Evolutionary conservation across 2,329 filamentous ascomycete species (phyloP).

Genomic region (Elsinoe necatrix): DNA sequence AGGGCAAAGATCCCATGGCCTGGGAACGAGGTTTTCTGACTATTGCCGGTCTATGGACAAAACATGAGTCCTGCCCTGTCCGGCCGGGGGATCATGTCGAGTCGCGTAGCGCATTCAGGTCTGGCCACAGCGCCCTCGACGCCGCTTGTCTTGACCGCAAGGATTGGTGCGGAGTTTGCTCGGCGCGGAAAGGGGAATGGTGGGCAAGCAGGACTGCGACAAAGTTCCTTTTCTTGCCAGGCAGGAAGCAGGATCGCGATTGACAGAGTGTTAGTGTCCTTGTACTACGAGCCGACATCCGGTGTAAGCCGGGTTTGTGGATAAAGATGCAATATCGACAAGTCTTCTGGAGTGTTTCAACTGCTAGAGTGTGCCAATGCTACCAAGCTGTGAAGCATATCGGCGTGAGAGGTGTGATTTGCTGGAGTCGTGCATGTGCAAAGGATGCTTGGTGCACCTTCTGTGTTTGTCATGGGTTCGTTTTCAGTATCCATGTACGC

Average conservation of each 20-base stretch:
- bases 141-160: neutral
- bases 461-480: slow-evolving; percentile 9
- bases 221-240: neutral
- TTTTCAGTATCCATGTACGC: neutral
- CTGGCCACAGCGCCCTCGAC: slow-evolving; percentile 13
- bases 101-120: slow-evolving; percentile 14
- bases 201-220: neutral
- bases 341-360: neutral
- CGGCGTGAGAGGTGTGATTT: neutral
- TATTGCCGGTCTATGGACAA: slow-evolving; percentile 9
- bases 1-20: neutral
- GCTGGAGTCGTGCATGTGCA: neutral
- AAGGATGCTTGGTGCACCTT: slow-evolving; percentile 7
- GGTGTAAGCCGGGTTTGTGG: slow-evolving; percentile 6
- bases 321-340: neutral
- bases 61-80: slow-evolving; percentile 7
- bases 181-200: neutral
- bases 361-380: neutral
- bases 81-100: slow-evolving; percentile 11
- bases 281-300: neutral
- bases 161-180: slow-evolving; percentile 12
- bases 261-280: neutral
- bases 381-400: neutral
- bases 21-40: slow-evolving; percentile 1
- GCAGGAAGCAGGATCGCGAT: neutral